These are phyloP conservation scores for Verticillium tricorpus DNA, from an alignment of 2,329 filamentous ascomycete genomes.

Conservation along the genomic window DNA sequence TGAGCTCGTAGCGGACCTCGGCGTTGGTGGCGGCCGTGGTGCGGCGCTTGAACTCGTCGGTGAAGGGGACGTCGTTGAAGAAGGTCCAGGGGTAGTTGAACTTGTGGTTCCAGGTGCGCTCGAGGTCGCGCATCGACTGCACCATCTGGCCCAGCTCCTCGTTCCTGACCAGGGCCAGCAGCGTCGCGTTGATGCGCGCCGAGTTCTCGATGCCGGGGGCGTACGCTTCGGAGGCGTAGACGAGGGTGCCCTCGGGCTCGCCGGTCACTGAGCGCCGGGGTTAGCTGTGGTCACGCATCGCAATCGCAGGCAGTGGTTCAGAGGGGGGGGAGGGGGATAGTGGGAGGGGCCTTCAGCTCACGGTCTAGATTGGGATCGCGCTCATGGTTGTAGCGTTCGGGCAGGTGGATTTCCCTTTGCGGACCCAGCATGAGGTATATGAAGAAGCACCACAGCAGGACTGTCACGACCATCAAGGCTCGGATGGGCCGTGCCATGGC, in stretches of 20 bases:
- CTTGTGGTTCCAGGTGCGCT: conserved; percentile 94
- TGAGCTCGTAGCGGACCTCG: conserved; percentile 78
- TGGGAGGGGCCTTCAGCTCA: conserved; percentile 39
- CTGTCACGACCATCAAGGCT: conserved; percentile 66
- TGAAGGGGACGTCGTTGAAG: conserved; percentile 94
- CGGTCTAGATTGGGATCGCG: conserved; percentile 84
- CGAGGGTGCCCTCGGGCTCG: conserved; percentile 75
- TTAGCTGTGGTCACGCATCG: neutral
- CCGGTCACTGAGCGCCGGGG: conserved; percentile 60
- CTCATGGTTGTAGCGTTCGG: conserved; percentile 19
- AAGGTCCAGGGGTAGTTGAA: conserved; percentile 99
- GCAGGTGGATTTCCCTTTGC: conserved; percentile 33
- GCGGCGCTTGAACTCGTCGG: conserved; percentile 83
- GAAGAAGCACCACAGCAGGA: conserved; percentile 73
- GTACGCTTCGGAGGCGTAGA: conserved; percentile 72
- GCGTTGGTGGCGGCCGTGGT: conserved; percentile 83
- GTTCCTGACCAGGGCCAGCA: conserved; percentile 89
- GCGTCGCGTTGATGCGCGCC: conserved; percentile 86
- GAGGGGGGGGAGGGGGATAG: neutral
- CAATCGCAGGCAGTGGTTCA: neutral
- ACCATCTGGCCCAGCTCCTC: conserved; percentile 81
- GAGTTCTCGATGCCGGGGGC: conserved; percentile 69
- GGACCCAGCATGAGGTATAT: conserved; percentile 69
- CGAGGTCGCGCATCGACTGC: conserved; percentile 83
- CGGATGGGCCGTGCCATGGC: conserved; percentile 81